Base-by-base conservation (phyloP, 768 basidiomycete species). In the Lenzites betulinus region DNA sequence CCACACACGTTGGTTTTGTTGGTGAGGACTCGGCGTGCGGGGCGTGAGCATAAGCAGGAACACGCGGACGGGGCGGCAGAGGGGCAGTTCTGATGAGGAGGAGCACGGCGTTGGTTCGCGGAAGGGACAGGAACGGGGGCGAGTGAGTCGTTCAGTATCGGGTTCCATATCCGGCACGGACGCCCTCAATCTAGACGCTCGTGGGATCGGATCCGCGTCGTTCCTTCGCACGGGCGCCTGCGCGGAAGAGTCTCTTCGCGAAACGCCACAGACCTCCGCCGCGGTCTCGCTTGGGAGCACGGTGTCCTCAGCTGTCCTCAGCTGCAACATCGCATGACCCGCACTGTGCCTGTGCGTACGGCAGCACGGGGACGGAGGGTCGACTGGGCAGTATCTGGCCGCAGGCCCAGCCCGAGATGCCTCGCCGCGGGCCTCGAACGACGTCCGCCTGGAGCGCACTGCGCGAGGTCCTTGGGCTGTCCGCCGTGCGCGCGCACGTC, bases 381-480 rank as follows among this genome's bases (percentile, higher is more conserved):
- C 23, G 47, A 33, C 16, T 16, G 8, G 26, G 47, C 30, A 15
- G 9, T 15, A 25, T 25, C 44, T 46, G 44, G 25, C 44, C 23
- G 8, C 28, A 33, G 28, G 47, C 28, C 28, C 13, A n/a, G 47
- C 22, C 54, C 46, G 35, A 44, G 35, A 44, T 4, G 54, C 36
- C 54, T 48, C 46, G 54, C 46, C 54, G 23, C 22, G 30, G 30
- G 54, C 44, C 54, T 56, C 54, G 54, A 20, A 38, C 46, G 12
- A 44, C 9, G 33, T 38, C 33, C 22, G 39, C 22, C 54, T 56
- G 54, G 54, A 48, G 47, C 22, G 33, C 44, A 15, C 54, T 56
- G 54, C 54, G 54, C 35, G 38, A 33, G 30, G 30, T 33, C 30
- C 30, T 33, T 33, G 30, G 30, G 30, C 30, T 33, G 30, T 33